phyloP scores from a whole-genome alignment of 2,329 filamentous ascomycete genomes.

The Talaromyces sp. region DNA sequence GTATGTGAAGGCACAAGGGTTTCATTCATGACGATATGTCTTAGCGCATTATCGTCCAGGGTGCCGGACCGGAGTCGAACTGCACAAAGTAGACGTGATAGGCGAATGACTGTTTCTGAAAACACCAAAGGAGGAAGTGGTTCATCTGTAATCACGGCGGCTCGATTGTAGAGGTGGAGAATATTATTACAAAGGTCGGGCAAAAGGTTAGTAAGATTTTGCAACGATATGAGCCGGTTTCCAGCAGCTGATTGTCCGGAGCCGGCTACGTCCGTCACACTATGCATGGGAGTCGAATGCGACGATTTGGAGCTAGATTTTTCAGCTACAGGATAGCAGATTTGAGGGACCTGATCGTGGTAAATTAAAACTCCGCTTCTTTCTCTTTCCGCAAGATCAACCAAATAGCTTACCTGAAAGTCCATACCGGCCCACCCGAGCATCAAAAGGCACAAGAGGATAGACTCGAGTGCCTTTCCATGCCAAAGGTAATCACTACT shows the following conservation, averaged over 20 bases:
- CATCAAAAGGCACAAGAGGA: conserved; percentile 76
- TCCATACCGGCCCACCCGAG: conserved; percentile 80
- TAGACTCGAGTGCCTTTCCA: conserved; percentile 87
- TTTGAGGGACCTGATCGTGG: conserved; percentile 48
- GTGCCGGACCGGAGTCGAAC: conserved; percentile 51
- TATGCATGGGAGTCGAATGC: conserved; percentile 27
- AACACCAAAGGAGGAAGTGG: conserved; percentile 53
- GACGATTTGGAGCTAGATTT: conserved; percentile 46
- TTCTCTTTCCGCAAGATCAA: background rate
- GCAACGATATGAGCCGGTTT: conserved; percentile 45
- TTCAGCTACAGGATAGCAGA: conserved; percentile 52
- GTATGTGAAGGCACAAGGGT: conserved; percentile 37
- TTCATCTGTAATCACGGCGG: conserved; percentile 52
- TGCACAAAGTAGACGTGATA: conserved; percentile 52
- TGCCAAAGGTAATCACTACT: conserved; percentile 96
- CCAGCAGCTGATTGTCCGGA: conserved; percentile 46
- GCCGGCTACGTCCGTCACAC: conserved; percentile 30
- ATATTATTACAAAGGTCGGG: conserved; percentile 58
- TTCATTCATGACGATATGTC: conserved; percentile 58
- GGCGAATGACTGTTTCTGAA: conserved; percentile 56
- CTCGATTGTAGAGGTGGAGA: conserved; percentile 54
- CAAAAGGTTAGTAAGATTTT: conserved; percentile 52
- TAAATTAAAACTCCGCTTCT: background rate
- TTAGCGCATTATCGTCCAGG: conserved; percentile 50
- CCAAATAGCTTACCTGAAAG: conserved; percentile 53